Evolutionary conservation across 2,329 filamentous ascomycete species (phyloP).

Genomic region (Pseudogymnoascus sp.): DNA sequence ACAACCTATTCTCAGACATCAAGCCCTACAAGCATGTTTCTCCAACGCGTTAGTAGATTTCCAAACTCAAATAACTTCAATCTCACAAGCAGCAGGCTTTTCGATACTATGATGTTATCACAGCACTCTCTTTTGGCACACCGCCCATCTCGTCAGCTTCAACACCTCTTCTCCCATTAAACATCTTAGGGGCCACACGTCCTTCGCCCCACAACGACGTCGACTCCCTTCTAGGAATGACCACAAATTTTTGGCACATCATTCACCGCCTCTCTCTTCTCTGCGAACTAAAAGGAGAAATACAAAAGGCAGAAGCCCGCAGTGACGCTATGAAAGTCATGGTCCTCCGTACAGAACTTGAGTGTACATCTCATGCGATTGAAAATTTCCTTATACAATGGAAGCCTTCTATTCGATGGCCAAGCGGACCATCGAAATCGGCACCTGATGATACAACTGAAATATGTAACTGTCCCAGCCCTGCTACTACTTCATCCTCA

Average conservation of each 20-base stretch:
- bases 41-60: slow-evolving; percentile 46
- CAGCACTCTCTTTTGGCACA: background rate
- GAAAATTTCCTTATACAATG: slow-evolving; percentile 49
- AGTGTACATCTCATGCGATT: slow-evolving; percentile 44
- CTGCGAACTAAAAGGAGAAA: slow-evolving; percentile 13
- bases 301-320: slow-evolving; percentile 42
- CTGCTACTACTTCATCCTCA: background rate
- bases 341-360: slow-evolving; percentile 24
- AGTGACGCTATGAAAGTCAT: slow-evolving; percentile 50
- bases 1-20: slow-evolving; percentile 38
- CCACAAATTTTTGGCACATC: background rate
- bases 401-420: slow-evolving; percentile 41
- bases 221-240: slow-evolving; percentile 19
- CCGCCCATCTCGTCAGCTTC: background rate
- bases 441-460: background rate
- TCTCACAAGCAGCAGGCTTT: slow-evolving; percentile 45
- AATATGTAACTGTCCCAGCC: background rate
- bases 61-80: background rate
- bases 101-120: slow-evolving; percentile 9
- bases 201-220: background rate
- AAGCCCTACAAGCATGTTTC: slow-evolving; percentile 49
- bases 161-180: background rate
- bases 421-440: background rate
- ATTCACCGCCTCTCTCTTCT: slow-evolving; percentile 27
- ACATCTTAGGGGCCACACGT: background rate